These are phyloP conservation scores for Castanopsis chinensis DNA, from an alignment of 306 rosid genomes.

Conservation along the genomic window DNA sequence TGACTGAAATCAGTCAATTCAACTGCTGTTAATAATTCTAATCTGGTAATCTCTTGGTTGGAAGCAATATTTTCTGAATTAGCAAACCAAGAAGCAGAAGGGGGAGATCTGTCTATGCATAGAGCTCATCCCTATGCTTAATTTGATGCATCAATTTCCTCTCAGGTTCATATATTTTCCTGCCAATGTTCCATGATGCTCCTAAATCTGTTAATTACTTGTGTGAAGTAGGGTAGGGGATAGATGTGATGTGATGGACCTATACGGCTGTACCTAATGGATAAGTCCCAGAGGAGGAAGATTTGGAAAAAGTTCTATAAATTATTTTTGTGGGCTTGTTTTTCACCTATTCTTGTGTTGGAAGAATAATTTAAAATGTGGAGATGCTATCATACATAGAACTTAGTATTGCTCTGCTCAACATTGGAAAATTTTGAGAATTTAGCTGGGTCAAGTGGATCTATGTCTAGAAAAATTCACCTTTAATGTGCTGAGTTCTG, in stretches of 20 bases:
- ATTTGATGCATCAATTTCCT: conserved; percentile 79
- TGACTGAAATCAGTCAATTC: conserved; percentile 70
- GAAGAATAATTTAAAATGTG: neutral
- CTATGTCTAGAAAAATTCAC: neutral
- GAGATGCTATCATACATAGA: neutral
- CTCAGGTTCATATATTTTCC: conserved; percentile 63
- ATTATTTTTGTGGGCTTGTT: neutral
- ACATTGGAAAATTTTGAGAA: neutral
- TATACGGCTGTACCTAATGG: neutral
- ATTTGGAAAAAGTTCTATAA: neutral
- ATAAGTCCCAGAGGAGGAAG: neutral
- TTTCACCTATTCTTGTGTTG: neutral
- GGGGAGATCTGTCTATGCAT: conserved; percentile 38
- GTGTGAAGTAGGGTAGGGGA: neutral
- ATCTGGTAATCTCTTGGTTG: conserved; percentile 85
- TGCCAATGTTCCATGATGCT: neutral
- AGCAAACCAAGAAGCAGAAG: conserved; percentile 48
- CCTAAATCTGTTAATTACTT: neutral
- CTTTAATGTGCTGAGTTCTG: neutral
- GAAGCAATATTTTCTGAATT: conserved; percentile 82
- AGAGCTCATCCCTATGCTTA: conserved; percentile 70
- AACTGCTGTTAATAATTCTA: conserved; percentile 63
- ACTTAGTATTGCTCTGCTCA: neutral
- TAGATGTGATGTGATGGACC: neutral
- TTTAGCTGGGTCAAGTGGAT: neutral